phyloP scores from a whole-genome alignment of 192 early-diverging fungal genomes.

The Backusella tuberculispora region DNA sequence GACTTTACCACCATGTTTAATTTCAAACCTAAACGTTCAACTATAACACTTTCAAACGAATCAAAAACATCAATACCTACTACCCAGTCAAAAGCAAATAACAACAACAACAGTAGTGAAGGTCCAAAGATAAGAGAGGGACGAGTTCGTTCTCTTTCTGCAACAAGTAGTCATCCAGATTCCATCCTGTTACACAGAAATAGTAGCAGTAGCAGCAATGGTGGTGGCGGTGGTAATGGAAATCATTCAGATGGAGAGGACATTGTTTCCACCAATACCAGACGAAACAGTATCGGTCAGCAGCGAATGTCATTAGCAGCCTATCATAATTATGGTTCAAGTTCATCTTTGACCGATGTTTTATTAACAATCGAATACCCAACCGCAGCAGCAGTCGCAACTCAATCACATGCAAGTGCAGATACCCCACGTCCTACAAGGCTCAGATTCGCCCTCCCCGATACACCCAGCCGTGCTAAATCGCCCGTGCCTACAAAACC shows the following conservation, averaged over 20 bases:
- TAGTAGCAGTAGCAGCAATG: neutral
- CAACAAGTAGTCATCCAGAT: neutral
- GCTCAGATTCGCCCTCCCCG: slow-evolving; percentile 37
- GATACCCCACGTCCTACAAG: slow-evolving; percentile 31
- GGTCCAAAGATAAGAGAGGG: neutral
- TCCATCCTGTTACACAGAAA: neutral
- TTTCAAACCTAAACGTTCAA: slow-evolving; percentile 30
- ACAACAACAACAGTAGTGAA: neutral
- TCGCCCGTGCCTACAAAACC: slow-evolving; percentile 1
- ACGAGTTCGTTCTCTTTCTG: slow-evolving; percentile 4
- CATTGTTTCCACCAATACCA: neutral
- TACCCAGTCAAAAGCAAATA: neutral
- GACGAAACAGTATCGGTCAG: slow-evolving; percentile 11
- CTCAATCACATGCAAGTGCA: neutral
- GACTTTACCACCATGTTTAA: slow-evolving; percentile 39
- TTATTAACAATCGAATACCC: slow-evolving; percentile 28
- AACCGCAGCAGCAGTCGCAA: neutral
- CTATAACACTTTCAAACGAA: neutral
- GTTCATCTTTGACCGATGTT: slow-evolving; percentile 29
- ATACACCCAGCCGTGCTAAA: slow-evolving; percentile 31
- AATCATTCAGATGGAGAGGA: slow-evolving; percentile 19
- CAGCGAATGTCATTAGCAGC: neutral
- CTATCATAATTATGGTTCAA: slow-evolving; percentile 19
- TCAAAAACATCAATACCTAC: neutral
- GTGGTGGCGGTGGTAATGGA: neutral